These are phyloP conservation scores for Citrus inodora DNA, from an alignment of 345 rosid species.

Conservation along the genomic window DNA sequence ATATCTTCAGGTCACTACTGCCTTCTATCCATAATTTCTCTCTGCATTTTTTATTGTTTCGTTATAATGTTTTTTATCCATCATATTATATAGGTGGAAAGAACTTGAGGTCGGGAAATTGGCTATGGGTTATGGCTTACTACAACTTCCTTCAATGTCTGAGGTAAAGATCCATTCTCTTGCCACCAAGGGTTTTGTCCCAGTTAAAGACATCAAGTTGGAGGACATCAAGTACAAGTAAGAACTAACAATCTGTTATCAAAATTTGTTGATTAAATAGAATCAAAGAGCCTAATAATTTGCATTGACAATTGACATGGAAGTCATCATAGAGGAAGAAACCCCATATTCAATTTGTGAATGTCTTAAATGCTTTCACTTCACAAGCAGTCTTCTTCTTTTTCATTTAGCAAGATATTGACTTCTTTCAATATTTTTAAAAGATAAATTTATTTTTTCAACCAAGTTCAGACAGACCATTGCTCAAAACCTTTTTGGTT, in stretches of 20 bases:
- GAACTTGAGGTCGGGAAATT: slow-evolving; percentile 84
- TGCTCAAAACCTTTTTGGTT: not conserved
- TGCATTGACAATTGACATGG: not conserved
- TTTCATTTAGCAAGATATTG: not conserved
- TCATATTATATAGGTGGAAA: slow-evolving; percentile 57
- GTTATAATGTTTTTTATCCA: not conserved
- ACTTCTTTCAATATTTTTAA: not conserved
- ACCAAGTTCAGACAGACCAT: not conserved
- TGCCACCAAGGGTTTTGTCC: slow-evolving; percentile 66
- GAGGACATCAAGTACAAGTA: slow-evolving; percentile 81
- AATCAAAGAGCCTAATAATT: not conserved
- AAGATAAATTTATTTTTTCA: not conserved
- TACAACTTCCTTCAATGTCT: slow-evolving; percentile 82
- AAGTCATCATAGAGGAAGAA: not conserved
- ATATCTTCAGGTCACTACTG: slow-evolving; percentile 65
- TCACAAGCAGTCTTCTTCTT: not conserved
- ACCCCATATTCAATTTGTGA: not conserved
- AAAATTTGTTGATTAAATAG: not conserved
- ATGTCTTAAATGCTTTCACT: not conserved
- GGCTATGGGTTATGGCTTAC: slow-evolving; percentile 91
- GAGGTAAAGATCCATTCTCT: slow-evolving; percentile 83
- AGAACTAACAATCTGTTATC: slow-evolving; percentile 16
- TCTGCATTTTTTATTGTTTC: not conserved
- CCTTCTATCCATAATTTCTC: not conserved
- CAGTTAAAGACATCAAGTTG: slow-evolving; percentile 52